Evolutionary conservation across 352 stramenopile genomes (phyloP), one percentile per base, ranked within the genome.

Genomic region (Phytophthora pisi): DNA sequence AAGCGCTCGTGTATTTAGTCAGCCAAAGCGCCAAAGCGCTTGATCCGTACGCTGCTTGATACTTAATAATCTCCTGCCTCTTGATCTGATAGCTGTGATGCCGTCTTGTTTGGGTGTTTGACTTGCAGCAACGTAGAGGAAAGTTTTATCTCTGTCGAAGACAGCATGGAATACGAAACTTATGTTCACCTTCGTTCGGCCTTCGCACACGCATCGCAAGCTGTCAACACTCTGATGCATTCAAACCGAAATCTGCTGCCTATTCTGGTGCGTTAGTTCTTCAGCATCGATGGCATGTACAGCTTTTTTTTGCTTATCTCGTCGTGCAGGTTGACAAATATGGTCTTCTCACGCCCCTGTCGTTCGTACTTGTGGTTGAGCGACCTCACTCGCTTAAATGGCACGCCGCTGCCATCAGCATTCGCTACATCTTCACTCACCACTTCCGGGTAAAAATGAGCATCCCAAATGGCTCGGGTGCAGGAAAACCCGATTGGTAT

Each of bases 331-430:
- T 84, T 1, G 53, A 80, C 30, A 67, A 68, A 3, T 75, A 66
- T 58, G 72, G 74, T 23, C 50, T 90, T 1, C 46, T 93, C 16
- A 81, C 81, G 20, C 74, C 81, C 15, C 61, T 92, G 15, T 65
- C 85, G 6, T 92, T 92, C 49, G 75, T 79, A 0, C 64, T 94
- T 31, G 70, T 88, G 18, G 56, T 79, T 15, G 75, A 89, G 38
- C 82, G 78, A 1, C 52, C 72, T 3, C 67, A 75, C 10, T 90
- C 82, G 5, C 68, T 92, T 9, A 91, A 91, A 68, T 91, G 86
- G 84, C 70, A 78, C 7, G 78, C 82, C 0, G 84, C 82, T 1
- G 72, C 79, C 7, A 78, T 84, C 20, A 78, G 76, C 15, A 71
- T 90, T 30, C 73, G 84, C 34, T 85, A 78, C 26, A 67, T 88